Conservation (phyloP, 495 filamentous ascomycete genomes). For the Friedmanniomyces simplex region DNA sequence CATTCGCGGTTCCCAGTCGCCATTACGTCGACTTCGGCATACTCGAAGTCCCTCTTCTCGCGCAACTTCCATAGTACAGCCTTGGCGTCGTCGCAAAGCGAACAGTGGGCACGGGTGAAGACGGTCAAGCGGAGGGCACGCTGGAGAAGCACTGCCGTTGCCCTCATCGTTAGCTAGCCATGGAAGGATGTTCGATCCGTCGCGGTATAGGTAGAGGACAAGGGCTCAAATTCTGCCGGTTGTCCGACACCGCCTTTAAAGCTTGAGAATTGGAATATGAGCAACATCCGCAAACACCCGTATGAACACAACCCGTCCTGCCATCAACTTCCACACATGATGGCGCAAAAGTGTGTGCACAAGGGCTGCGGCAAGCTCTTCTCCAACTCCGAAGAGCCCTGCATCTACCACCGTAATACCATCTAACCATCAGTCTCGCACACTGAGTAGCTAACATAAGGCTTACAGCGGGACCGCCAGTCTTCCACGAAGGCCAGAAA, state of each 20-base stretch:
- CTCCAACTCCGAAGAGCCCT: conserved; percentile 72
- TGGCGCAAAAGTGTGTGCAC: conserved; percentile 90
- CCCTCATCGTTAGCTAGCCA: conserved; percentile 5
- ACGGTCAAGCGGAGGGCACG: conserved; percentile 63
- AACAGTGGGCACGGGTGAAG: conserved; percentile 72
- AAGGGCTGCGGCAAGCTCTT: conserved; percentile 89
- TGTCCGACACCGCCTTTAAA: neutral
- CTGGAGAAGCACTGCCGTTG: conserved; percentile 18
- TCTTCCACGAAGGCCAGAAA: conserved; percentile 99
- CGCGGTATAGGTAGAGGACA: no score
- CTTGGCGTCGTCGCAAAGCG: conserved; percentile 68
- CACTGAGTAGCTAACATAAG: conserved; percentile 1
- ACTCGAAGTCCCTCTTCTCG: conserved; percentile 59
- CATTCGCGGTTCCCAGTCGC: conserved; percentile 51
- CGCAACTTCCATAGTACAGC: conserved; percentile 57
- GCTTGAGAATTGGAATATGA: neutral
- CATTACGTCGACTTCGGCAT: conserved; percentile 73
- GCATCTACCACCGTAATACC: conserved; percentile 65
- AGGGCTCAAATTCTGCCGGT: neutral
- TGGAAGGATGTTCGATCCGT: neutral
- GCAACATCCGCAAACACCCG: neutral
- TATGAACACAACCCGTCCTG: neutral
- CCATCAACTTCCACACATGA: conserved; percentile 25
- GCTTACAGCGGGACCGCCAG: conserved; percentile 20
- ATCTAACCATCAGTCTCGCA: neutral